Conservation (phyloP, 176 grass and related monocot species). For the Phragmites australis region DNA sequence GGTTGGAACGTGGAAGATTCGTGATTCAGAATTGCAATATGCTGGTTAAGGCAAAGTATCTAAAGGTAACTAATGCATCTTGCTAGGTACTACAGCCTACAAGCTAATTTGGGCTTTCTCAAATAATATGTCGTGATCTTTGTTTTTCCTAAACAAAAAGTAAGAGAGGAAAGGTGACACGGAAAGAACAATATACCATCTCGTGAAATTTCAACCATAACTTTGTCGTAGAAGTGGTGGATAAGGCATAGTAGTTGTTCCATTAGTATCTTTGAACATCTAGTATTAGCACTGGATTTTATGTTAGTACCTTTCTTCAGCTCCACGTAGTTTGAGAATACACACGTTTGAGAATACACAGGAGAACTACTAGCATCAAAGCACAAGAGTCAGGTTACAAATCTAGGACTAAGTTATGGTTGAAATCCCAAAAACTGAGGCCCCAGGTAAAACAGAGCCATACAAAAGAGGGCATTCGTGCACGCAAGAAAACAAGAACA, state of each 20-base stretch:
- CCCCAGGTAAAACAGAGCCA: too few relatives aligned
- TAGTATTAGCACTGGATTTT: not conserved
- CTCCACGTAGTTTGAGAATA: not conserved
- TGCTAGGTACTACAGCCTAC: not conserved
- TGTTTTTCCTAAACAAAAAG: not conserved
- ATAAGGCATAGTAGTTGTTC: not conserved
- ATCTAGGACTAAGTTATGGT: too few relatives aligned
- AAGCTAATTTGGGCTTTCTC: not conserved
- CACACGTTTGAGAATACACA: too few relatives aligned
- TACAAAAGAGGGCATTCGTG: not conserved
- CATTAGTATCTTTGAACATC: not conserved
- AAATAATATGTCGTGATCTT: not conserved
- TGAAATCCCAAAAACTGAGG: too few relatives aligned
- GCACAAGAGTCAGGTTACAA: not conserved
- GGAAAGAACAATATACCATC: not conserved
- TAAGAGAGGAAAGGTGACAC: not conserved
- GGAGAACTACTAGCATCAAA: not conserved
- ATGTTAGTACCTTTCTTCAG: not conserved
- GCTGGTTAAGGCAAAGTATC: slow-evolving; percentile 16
- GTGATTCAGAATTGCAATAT: too few relatives aligned
- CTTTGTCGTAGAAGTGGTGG: not conserved
- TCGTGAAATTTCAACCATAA: not conserved
- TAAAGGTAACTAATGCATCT: too few relatives aligned
- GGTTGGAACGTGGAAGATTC: not conserved
- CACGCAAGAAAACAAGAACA: not conserved